Conservation (phyloP, 495 filamentous ascomycete genomes). For the Cairneyella variabilis region DNA sequence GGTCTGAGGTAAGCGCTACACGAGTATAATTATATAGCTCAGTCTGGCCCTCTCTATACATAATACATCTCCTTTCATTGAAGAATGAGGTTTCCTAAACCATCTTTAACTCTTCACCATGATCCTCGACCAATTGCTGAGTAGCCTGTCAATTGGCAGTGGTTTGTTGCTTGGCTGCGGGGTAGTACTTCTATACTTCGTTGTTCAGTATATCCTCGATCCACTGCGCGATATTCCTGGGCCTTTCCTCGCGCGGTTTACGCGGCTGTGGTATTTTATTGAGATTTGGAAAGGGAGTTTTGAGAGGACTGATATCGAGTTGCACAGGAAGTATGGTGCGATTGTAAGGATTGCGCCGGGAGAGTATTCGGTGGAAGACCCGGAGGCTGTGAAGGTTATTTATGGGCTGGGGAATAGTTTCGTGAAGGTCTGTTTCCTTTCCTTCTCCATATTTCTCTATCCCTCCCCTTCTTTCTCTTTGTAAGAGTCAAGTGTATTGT, state of each 20-base stretch:
- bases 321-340: constrained; percentile 47
- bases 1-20: too few relatives aligned
- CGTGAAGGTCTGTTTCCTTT: constrained; percentile 15
- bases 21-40: too few relatives aligned
- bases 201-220: constrained; percentile 13
- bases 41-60: too few relatives aligned
- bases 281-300: constrained; percentile 39
- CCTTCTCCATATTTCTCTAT: not conserved
- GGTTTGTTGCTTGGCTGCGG: not conserved
- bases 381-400: constrained; percentile 23
- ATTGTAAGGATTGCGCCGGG: constrained; percentile 50
- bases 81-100: too few relatives aligned
- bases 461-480: not conserved
- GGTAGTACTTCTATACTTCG: not conserved
- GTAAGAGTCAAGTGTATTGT: too few relatives aligned
- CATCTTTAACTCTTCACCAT: too few relatives aligned
- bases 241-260: constrained; percentile 50
- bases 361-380: constrained; percentile 40
- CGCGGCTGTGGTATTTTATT: constrained; percentile 51
- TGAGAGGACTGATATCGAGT: constrained; percentile 39
- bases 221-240: constrained; percentile 46
- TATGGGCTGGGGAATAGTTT: constrained; percentile 21
- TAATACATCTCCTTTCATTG: too few relatives aligned
- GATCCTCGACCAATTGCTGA: constrained; percentile 7
- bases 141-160: not conserved